These are phyloP conservation scores for Picea glauca DNA, from an alignment of 75 land plant genomes.

Conservation along the genomic window DNA sequence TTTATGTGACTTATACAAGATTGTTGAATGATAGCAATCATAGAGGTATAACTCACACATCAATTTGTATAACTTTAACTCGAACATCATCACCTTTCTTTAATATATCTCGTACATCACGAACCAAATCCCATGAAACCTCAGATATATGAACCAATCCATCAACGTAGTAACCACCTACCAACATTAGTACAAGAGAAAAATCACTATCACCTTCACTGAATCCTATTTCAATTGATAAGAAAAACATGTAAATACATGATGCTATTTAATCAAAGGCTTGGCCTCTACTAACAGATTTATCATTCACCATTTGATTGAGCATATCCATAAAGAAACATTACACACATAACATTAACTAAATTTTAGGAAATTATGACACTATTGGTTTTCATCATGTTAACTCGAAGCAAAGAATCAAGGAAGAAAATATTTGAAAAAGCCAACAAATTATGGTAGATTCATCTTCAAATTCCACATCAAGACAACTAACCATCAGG, in stretches of 20 bases:
- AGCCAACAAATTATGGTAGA: not conserved
- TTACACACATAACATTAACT: not conserved
- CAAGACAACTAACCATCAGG: slow-evolving; percentile 66
- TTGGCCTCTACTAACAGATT: not conserved
- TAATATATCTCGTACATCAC: slow-evolving; percentile 69
- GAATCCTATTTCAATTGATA: not conserved
- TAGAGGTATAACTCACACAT: slow-evolving; percentile 35
- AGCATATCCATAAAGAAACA: slow-evolving; percentile 1
- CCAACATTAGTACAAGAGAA: not conserved
- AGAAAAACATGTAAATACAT: not conserved
- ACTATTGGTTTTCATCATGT: not conserved
- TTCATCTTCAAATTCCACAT: not conserved
- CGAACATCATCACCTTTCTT: slow-evolving; percentile 71
- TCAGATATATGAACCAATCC: slow-evolving; percentile 93
- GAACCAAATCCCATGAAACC: slow-evolving; percentile 92
- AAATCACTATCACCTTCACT: not conserved
- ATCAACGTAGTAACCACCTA: slow-evolving; percentile 68
- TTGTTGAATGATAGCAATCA: too few relatives aligned
- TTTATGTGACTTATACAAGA: too few relatives aligned
- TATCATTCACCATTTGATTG: not conserved
- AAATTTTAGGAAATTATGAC: not conserved
- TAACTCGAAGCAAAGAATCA: not conserved
- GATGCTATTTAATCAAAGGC: too few relatives aligned
- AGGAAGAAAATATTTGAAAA: not conserved
- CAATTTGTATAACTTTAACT: slow-evolving; percentile 75